A percentile compares a stretch with the other conserved stretches of the same genome.
Evolutionary conservation across 73 alveolate genomes (phyloP).

Genomic region (Stentor coeruleus): DNA sequence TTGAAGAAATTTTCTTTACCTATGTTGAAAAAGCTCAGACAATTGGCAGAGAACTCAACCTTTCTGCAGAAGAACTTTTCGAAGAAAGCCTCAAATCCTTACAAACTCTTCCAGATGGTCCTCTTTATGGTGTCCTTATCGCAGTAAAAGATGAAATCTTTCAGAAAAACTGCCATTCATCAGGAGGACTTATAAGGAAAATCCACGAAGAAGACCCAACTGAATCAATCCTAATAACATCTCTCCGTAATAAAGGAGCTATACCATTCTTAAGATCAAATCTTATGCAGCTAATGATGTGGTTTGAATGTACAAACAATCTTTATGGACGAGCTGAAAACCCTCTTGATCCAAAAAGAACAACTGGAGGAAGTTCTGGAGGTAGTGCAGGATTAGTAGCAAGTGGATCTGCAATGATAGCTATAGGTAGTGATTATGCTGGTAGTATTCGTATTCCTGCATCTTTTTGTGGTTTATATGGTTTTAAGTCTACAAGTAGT

Average conservation of each 20-base stretch:
- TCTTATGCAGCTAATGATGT: constrained; percentile 55
- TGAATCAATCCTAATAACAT: constrained; percentile 46
- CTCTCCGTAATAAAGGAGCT: constrained; percentile 58
- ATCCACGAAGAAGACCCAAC: constrained; percentile 12
- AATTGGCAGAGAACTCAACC: background rate
- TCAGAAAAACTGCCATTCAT: constrained; percentile 35
- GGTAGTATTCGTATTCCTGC: constrained; percentile 77
- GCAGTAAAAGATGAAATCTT: constrained; percentile 52
- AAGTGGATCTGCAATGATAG: constrained; percentile 53
- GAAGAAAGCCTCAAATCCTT: too few species aligned
- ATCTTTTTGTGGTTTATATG: constrained; percentile 51
- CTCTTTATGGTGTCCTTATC: constrained; percentile 62
- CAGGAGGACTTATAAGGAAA: constrained; percentile 35
- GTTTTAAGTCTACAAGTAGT: constrained; percentile 55
- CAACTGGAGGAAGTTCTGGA: constrained; percentile 82
- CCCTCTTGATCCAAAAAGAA: constrained; percentile 55
- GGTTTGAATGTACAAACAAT: constrained; percentile 49
- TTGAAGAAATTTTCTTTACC: too few species aligned
- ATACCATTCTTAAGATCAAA: constrained; percentile 62
- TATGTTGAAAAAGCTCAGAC: too few species aligned
- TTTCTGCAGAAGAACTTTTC: constrained; percentile 16
- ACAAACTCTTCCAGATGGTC: too few species aligned
- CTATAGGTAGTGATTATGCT: constrained; percentile 72
- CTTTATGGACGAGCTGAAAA: constrained; percentile 65
- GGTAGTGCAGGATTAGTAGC: constrained; percentile 74